Evolutionary conservation across 2,329 filamentous ascomycete genomes (phyloP).

Genomic region (Aspergillus ochraceoroseus): DNA sequence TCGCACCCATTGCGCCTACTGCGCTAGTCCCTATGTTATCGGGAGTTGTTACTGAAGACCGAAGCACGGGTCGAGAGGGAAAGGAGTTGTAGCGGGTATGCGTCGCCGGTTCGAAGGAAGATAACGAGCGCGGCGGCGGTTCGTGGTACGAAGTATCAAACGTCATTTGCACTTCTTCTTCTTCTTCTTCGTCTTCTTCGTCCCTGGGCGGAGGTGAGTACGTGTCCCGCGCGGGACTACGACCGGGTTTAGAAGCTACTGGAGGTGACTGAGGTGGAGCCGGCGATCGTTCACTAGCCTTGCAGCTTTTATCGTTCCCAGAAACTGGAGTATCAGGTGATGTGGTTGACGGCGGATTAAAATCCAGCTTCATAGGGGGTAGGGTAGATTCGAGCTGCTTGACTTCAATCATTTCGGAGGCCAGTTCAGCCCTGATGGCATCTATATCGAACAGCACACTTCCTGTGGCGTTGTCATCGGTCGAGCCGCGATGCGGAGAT

Average conservation of each 20-base stretch:
- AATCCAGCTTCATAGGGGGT: constrained; percentile 78
- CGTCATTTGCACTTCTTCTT: constrained; percentile 58
- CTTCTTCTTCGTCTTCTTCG: constrained; percentile 6
- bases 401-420: constrained; percentile 64
- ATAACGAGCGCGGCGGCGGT: constrained; percentile 26
- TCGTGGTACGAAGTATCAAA: constrained; percentile 62
- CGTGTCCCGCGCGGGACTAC: constrained; percentile 11
- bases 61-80: constrained; percentile 27
- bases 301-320: constrained; percentile 37
- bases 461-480: constrained; percentile 29
- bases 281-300: constrained; percentile 40
- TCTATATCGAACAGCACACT: constrained; percentile 89
- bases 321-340: constrained; percentile 21
- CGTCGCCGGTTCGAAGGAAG: constrained; percentile 16
- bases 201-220: constrained; percentile 14
- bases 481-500: constrained; percentile 26
- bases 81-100: constrained; percentile 12
- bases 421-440: constrained; percentile 81
- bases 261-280: constrained; percentile 21
- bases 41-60: constrained; percentile 33
- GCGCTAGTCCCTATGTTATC: constrained; percentile 21
- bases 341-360: constrained; percentile 34
- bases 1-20: constrained; percentile 25
- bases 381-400: constrained; percentile 82
- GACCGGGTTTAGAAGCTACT: constrained; percentile 17